These are phyloP conservation scores for Monoraphidium neglectum DNA, from an alignment of 139 green algal species.

Conservation along the genomic window DNA sequence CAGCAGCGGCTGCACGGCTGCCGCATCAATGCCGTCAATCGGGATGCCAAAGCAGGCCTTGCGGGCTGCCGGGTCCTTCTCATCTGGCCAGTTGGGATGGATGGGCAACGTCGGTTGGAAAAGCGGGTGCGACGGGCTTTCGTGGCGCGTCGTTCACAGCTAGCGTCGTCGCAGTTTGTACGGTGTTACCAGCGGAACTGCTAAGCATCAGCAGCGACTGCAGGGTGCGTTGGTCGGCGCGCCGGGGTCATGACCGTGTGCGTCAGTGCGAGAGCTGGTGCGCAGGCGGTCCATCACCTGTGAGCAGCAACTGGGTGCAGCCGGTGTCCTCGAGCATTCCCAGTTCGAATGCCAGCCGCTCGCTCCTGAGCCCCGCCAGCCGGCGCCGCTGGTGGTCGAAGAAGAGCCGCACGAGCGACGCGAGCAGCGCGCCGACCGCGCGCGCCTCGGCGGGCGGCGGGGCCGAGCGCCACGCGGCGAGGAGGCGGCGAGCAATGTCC, in stretches of 20 bases:
- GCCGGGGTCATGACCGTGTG: neutral
- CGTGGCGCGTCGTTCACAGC: too few species aligned
- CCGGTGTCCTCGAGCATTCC: slow-evolving; percentile 17
- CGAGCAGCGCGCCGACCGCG: neutral
- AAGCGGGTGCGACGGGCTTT: too few species aligned
- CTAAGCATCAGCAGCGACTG: neutral
- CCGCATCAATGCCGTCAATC: neutral
- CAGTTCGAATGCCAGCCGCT: slow-evolving; percentile 22
- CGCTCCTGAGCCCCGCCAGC: slow-evolving; percentile 6
- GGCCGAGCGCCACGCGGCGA: too few species aligned
- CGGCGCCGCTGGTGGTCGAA: neutral
- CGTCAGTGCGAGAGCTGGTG: too few species aligned
- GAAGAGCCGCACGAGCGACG: neutral
- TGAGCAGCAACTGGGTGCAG: slow-evolving; percentile 19
- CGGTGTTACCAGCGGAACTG: too few species aligned
- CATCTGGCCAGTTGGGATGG: too few species aligned
- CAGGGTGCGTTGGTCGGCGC: neutral
- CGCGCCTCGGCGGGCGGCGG: neutral
- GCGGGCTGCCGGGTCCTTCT: neutral
- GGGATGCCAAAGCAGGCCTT: slow-evolving; percentile 15
- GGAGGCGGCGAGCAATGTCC: too few species aligned
- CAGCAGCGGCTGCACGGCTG: slow-evolving; percentile 7
- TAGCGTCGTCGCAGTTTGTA: too few species aligned
- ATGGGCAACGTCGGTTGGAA: too few species aligned
- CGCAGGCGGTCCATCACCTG: slow-evolving; percentile 3